These are phyloP conservation scores for Moricandia arvensis DNA, from an alignment of 345 rosid species.

Conservation along the genomic window DNA sequence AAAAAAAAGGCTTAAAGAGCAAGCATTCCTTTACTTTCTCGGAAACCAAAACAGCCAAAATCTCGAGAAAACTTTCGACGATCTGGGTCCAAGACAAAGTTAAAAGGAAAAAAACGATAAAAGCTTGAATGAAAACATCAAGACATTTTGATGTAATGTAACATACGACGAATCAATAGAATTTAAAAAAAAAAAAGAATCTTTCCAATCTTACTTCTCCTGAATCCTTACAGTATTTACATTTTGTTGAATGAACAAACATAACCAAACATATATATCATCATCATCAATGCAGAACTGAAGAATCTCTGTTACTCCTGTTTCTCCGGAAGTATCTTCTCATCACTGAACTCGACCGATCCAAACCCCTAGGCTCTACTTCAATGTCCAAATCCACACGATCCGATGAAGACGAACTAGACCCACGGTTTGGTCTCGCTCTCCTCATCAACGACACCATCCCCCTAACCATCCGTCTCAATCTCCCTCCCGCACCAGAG, in stretches of 20 bases:
- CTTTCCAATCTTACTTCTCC: constrained; percentile 1
- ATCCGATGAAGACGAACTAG: too few species aligned
- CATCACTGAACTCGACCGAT: constrained; percentile 33
- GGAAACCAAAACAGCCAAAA: too few species aligned
- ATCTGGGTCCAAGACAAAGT: constrained; percentile 18
- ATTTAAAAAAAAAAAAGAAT: not conserved
- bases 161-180: not conserved
- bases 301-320: constrained; percentile 35
- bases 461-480: too few species aligned
- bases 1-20: constrained; percentile 1
- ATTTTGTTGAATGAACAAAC: too few species aligned
- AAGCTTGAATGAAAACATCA: not conserved
- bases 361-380: constrained; percentile 31
- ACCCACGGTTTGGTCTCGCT: too few species aligned
- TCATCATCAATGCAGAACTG: constrained; percentile 22
- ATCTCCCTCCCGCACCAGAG: too few species aligned
- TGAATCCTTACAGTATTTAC: constrained; percentile 19
- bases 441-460: too few species aligned
- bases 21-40: too few species aligned
- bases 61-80: too few species aligned
- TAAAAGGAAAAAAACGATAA: not conserved
- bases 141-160: constrained; percentile 8
- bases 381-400: constrained; percentile 28
- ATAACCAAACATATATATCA: too few species aligned
- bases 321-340: constrained; percentile 36